Evolutionary conservation across 2,329 filamentous ascomycete genomes (phyloP), one percentile per base, ranked within the genome.

Genomic region (Macroventuria anomochaeta): DNA sequence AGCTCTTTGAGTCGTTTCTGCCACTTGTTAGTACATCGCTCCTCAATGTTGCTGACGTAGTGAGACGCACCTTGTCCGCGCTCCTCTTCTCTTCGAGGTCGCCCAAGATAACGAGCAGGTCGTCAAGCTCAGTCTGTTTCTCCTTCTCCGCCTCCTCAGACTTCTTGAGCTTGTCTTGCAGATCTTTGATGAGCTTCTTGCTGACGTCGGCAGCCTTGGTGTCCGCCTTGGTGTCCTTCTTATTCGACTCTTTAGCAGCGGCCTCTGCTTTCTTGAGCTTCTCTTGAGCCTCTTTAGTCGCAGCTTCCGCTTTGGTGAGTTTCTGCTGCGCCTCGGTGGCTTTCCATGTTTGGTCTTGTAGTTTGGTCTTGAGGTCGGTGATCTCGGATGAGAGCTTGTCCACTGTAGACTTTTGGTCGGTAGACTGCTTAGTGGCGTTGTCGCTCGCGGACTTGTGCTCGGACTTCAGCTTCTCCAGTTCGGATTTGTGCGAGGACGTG

Each of bases 1-100:
- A 79, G 67, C 55, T 78, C 77, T 44, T 80, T 79, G 43, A 80
- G 74, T 36, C 78, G 76, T 73, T 79, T 76, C 71, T 80, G 54
- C 20, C 63, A 56, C 13, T 21, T 26, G 40, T 75, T 56, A 65
- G 68, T 18, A 25, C 15, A 23, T 2, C 3, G 5, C 18, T 11
- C 5, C 10, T 5, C 17, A n/a, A 28, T 5, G 7, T 15, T 17
- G 12, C 4, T 29, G 36, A 7, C 21, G 8, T 17, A 29, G 5
- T 29, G 11, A 29, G 25, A 38, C 38, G 3, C 55, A 75, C 75
- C 63, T 76, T 74, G 42, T 78, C 76, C 28, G 63, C 70, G 7
- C 59, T 58, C 55, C 73, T 55, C 71, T 80, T 79, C 53, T 78
- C 75, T 65, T 81, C 76, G 20, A 81, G 68, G 53, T 81, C 79